Evolutionary conservation across 805 yeast genomes (phyloP).

Genomic region (Yarrowia sp.): DNA sequence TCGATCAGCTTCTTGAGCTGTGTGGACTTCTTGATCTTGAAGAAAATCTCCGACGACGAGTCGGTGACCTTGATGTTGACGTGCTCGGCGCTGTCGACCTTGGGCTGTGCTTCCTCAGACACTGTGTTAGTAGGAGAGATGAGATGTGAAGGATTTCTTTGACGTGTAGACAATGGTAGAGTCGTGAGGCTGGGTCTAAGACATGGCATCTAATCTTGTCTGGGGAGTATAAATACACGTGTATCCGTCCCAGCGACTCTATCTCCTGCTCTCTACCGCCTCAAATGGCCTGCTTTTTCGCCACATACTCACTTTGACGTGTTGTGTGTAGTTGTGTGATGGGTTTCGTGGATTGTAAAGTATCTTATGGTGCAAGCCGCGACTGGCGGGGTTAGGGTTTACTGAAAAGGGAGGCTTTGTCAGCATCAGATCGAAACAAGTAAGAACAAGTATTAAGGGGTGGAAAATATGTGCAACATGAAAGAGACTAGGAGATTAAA

Average conservation of each 20-base stretch:
- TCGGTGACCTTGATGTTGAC: constrained; percentile 94
- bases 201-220: too few species aligned
- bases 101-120: constrained; percentile 55
- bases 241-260: not conserved
- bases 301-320: constrained; percentile 26
- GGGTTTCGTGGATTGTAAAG: constrained; percentile 1
- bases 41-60: constrained; percentile 90
- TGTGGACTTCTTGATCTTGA: constrained; percentile 92
- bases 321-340: constrained; percentile 13
- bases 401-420: not conserved
- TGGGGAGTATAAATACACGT: not conserved
- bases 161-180: too few species aligned
- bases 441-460: not conserved
- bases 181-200: too few species aligned
- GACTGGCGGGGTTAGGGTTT: constrained; percentile 13
- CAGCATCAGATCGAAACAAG: too few species aligned
- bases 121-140: constrained; percentile 12
- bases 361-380: constrained; percentile 11
- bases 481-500: not conserved
- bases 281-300: not conserved
- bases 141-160: not conserved
- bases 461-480: not conserved
- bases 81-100: constrained; percentile 71
- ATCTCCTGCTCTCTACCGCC: too few species aligned
- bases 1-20: constrained; percentile 95